These are phyloP conservation scores for Candida frijolesensis DNA, from an alignment of 1,139 yeast species.

Conservation along the genomic window DNA sequence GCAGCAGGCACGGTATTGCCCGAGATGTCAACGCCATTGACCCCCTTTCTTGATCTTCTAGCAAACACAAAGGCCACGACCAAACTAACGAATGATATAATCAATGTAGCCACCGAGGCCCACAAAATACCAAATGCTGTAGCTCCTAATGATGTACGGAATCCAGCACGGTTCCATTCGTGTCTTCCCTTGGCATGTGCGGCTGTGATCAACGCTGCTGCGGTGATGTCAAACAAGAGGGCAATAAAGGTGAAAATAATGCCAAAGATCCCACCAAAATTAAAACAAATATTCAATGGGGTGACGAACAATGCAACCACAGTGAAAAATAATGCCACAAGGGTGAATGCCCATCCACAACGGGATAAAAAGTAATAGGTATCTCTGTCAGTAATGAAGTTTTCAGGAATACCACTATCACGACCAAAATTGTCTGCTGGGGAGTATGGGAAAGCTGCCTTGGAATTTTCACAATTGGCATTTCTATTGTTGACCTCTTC, in stretches of 20 bases:
- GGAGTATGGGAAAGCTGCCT: constrained; percentile 68
- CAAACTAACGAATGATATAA: constrained; percentile 14
- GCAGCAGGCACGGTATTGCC: constrained; percentile 1
- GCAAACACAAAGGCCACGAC: constrained; percentile 10
- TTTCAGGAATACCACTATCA: constrained; percentile 45
- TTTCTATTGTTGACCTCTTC: constrained; percentile 42
- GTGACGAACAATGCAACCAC: constrained; percentile 43
- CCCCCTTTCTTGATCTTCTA: constrained; percentile 5
- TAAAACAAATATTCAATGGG: constrained; percentile 18
- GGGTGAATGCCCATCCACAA: constrained; percentile 66
- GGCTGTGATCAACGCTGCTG: constrained; percentile 68
- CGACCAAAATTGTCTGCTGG: constrained; percentile 60
- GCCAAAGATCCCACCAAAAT: constrained; percentile 23
- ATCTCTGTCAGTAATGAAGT: constrained; percentile 47
- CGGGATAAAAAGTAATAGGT: constrained; percentile 65
- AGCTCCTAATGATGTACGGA: constrained; percentile 53
- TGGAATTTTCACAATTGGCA: constrained; percentile 45
- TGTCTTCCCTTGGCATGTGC: constrained; percentile 63
- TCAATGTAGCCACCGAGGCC: constrained; percentile 27
- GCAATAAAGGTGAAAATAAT: constrained; percentile 40
- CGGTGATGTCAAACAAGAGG: constrained; percentile 53
- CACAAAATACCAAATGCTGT: constrained; percentile 65
- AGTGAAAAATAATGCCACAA: constrained; percentile 61
- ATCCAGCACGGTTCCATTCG: constrained; percentile 52
- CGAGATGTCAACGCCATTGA: constrained; percentile 1